A percentile compares a stretch with the other conserved stretches of the same genome.
Evolutionary conservation across 106 monocot genomes (phyloP).

Genomic region (Hemerocallis citrina): DNA sequence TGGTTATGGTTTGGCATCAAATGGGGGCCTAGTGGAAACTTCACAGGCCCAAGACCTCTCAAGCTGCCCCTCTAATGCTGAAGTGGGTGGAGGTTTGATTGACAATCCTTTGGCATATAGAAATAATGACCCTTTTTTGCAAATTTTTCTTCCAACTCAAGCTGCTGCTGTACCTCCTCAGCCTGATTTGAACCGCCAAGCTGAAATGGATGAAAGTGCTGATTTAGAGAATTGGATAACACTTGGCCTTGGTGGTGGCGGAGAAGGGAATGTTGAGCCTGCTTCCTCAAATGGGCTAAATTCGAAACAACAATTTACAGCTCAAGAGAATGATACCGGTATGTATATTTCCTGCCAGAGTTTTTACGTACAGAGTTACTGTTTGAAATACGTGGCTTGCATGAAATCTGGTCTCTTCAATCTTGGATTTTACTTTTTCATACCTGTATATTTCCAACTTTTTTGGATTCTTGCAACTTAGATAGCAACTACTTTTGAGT

Average conservation of each 20-base stretch:
- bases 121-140: constrained; percentile 44
- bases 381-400: no score
- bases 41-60: constrained; percentile 7
- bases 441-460: no score
- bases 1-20: constrained; percentile 6
- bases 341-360: no score
- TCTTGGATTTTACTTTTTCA: no score
- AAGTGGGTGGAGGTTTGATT: constrained; percentile 26
- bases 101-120: constrained; percentile 52
- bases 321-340: constrained; percentile 29
- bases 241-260: constrained; percentile 41
- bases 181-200: constrained; percentile 13
- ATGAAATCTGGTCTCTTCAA: no score
- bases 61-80: constrained; percentile 4
- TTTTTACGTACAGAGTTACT: no score
- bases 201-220: constrained; percentile 21
- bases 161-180: constrained; percentile 14
- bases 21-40: constrained; percentile 1
- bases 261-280: constrained; percentile 22
- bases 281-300: constrained; percentile 13
- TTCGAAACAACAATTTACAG: constrained; percentile 13
- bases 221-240: constrained; percentile 60
- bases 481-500: no score
- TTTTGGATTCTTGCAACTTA: no score
- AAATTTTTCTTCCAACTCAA: constrained; percentile 54